Base-by-base conservation (phyloP, 2,329 filamentous ascomycete genomes). In the Teratosphaeria destructans region DNA sequence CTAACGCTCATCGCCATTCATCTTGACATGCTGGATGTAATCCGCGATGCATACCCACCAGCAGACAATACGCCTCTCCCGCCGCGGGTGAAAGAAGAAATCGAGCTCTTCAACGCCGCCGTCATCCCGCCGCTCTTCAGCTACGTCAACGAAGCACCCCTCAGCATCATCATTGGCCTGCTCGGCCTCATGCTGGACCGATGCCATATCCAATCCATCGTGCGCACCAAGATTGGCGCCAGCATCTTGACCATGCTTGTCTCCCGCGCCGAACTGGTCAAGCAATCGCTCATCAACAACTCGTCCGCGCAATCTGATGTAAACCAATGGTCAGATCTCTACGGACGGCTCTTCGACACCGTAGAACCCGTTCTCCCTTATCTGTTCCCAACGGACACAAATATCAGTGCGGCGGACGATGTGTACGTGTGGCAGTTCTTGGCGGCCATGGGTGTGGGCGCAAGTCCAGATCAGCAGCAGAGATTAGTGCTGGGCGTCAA, bases 381-480 rank as follows among this genome's bases (percentile, higher is more conserved):
- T 67, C 86, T 96, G 63, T 99, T 99, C 83, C 92, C 93, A 0
- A 89, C 88, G 23, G 88, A 88, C n/a, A 89, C 95, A 69, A 91
- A 90, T 64, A 89, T 89, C 26, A 64, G 63, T 16, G 67, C 67
- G 0, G 65, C 64, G 56, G 91, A 96, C 66, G 94, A 99, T 70
- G 87, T 96, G 70, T 95, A 97, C 70, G 90, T 97, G 47, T 99
- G 94, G 94, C 93, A 97, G 75, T 95, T 97, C 73, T 81, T 99
- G 64, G 94, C 94, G 8, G 91, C 93, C 12, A 90, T 96, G 75
- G 94, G 94, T 63, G 94, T 96, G 64, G 92, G 90, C 57, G 93
- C 94, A 37, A 92, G 85, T 70, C 90, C 92, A 14, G 91, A 96
- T 66, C 94, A 99, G 76, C 94, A 99, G 75, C 93, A 96, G 73